Base-by-base conservation (phyloP, 1,284 basidiomycete species). In the Naganishia cerealis region DNA sequence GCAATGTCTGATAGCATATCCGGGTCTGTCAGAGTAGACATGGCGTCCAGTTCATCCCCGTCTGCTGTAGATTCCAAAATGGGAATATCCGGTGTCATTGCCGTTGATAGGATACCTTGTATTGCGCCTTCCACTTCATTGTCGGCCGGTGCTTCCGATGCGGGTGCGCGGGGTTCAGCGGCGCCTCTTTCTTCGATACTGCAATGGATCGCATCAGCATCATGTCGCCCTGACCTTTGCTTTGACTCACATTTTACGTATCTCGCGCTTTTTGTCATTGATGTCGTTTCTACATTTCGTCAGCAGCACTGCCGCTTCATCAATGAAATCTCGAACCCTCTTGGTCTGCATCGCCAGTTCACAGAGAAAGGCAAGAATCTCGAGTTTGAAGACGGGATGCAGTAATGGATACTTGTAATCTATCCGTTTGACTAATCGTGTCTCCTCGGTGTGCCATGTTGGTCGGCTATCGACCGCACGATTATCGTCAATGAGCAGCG, bases 201-300 rank as follows among this genome's bases (percentile, higher is more conserved):
- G 67, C 2, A 33, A 58, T 63, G n/a, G 15, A 69, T 2, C 18
- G 63, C 29, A 21, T 59, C 57, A 67, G 18, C 43, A 59, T 3
- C 16, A 39, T 10, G 18, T 36, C 7, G 24, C 50, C 16, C 15
- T 29, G n/a, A 26, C 18, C 21, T 21, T 33, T 2, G 21, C 38
- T 26, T 50, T 50, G 38, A 86, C 91, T 82, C 78, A 93, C 91
- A 88, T 85, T 76, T 89, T 87, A 80, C 92, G 94, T 81, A 90
- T 89, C 73, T 88, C 84, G 70, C 94, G 85, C 79, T 94, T 94
- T 63, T 94, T 87, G 73, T 99, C 95, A 43, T 95, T 91, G 79
- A 94, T 92, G 79, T 95, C 92, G 82, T 99, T 99, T 72, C 95
- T 83, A 61, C 96, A 83, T 53, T 94, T 91, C 12, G 96, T 98